phyloP scores from a whole-genome alignment of 345 rosid species.

The Eucalyptus pauciflora region DNA sequence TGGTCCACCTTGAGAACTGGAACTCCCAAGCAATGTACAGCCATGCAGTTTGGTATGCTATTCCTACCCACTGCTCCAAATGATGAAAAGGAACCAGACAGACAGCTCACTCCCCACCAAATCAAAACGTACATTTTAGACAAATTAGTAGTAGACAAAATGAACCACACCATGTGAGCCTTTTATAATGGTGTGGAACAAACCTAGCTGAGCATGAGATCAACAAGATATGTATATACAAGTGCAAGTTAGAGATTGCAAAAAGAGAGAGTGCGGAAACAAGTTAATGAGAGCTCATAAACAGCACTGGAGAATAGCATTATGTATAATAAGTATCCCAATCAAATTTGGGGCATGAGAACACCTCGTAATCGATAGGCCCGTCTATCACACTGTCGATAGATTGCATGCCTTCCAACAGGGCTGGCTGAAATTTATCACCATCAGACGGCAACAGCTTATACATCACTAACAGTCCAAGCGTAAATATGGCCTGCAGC shows the following conservation, averaged over 20 bases:
- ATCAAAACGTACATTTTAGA: background rate
- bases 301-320: constrained; percentile 1
- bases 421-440: constrained; percentile 54
- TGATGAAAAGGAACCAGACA: background rate
- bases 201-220: background rate
- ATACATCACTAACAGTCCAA: constrained; percentile 73
- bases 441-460: constrained; percentile 74
- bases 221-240: background rate
- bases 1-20: background rate
- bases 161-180: background rate
- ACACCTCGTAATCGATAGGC: constrained; percentile 79
- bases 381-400: constrained; percentile 76
- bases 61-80: background rate
- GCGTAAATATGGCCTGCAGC: constrained; percentile 95
- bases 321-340: constrained; percentile 63
- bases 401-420: constrained; percentile 63
- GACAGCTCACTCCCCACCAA: background rate
- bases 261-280: background rate
- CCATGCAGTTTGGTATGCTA: background rate
- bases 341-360: constrained; percentile 81
- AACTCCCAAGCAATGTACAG: background rate
- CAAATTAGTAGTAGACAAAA: background rate
- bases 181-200: background rate
- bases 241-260: background rate
- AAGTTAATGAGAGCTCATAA: background rate